Evolutionary conservation across 192 early-diverging fungal species (phyloP).

Genomic region (Gonapodya sp.): DNA sequence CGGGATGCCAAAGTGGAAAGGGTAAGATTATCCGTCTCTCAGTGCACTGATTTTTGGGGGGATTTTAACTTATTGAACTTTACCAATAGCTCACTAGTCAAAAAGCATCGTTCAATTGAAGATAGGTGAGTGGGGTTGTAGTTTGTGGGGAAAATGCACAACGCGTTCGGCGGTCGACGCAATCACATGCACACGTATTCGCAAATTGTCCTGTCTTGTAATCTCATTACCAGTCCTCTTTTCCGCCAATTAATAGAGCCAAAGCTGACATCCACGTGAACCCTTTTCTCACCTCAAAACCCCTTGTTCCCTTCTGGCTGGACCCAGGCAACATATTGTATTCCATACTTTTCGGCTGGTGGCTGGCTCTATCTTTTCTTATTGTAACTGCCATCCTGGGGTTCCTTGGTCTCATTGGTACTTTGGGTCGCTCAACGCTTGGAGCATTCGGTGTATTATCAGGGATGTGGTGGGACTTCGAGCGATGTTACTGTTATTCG

Average conservation of each 20-base stretch:
- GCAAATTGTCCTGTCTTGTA: no score
- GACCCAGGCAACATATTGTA: constrained; percentile 82
- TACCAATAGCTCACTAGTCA: not conserved
- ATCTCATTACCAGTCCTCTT: no score
- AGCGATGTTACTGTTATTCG: constrained; percentile 15
- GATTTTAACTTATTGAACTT: no score
- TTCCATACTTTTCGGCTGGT: constrained; percentile 83
- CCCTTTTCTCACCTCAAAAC: not conserved
- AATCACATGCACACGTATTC: no score
- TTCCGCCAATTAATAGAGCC: not conserved
- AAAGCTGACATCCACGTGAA: not conserved
- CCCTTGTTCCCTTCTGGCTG: constrained; percentile 40
- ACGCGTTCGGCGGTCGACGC: no score
- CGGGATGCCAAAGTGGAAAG: not conserved
- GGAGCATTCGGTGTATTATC: constrained; percentile 17
- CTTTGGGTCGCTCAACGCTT: constrained; percentile 12
- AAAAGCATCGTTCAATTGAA: not conserved
- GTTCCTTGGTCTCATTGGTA: constrained; percentile 27
- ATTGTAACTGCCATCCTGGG: constrained; percentile 47
- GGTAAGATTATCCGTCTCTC: not conserved
- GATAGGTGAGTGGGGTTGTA: not conserved
- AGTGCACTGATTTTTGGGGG: not conserved
- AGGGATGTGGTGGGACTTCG: not conserved
- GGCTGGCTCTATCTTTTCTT: constrained; percentile 60
- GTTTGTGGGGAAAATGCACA: no score